phyloP scores from a whole-genome alignment of 2,329 filamentous ascomycete species.

The Diaporthe vaccinii region DNA sequence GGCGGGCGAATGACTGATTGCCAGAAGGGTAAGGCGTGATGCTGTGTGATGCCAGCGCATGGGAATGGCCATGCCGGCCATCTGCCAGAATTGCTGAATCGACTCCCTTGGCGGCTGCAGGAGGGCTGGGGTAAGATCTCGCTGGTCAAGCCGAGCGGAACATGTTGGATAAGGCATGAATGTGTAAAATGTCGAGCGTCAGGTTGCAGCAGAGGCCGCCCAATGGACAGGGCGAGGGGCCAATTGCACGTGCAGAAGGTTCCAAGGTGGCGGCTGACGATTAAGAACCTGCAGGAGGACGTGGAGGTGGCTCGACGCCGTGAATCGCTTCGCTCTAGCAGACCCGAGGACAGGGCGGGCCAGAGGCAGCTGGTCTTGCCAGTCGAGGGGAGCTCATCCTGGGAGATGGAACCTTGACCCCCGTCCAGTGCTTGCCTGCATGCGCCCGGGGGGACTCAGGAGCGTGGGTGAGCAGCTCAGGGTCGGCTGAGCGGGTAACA shows the following conservation, averaged over 20 bases:
- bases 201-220: slow-evolving; percentile 35
- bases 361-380: background rate
- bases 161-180: slow-evolving; percentile 34
- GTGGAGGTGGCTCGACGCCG: slow-evolving; percentile 10
- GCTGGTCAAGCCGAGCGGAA: slow-evolving; percentile 30
- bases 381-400: background rate
- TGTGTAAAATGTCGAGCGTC: slow-evolving; percentile 37
- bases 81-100: slow-evolving; percentile 44
- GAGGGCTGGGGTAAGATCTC: slow-evolving; percentile 33
- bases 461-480: background rate
- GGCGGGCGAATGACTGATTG: slow-evolving; percentile 23
- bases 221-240: slow-evolving; percentile 31
- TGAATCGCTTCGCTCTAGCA: background rate
- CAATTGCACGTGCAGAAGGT: slow-evolving; percentile 34
- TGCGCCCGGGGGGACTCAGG: background rate
- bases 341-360: background rate
- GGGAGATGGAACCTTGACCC: slow-evolving; percentile 16
- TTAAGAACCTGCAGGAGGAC: slow-evolving; percentile 25
- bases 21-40: slow-evolving; percentile 45
- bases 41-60: slow-evolving; percentile 46
- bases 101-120: slow-evolving; percentile 26
- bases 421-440: slow-evolving; percentile 7
- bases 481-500: background rate
- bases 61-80: slow-evolving; percentile 38
- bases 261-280: slow-evolving; percentile 33